Evolutionary conservation across 805 yeast species (phyloP).

Genomic region (Komagataella pseudopastoris): DNA sequence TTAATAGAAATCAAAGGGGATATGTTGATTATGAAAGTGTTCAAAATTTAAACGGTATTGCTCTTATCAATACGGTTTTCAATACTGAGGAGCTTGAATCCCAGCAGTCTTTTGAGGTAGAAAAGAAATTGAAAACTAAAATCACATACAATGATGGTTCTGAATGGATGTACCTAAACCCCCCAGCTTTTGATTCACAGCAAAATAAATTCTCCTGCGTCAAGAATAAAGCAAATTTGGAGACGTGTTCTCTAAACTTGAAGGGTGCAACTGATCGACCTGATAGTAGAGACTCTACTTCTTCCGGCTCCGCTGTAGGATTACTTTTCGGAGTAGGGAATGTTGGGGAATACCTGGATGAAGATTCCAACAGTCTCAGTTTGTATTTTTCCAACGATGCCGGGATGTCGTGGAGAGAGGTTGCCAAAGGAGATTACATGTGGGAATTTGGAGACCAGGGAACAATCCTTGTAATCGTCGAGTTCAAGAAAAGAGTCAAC

Average conservation of each 20-base stretch:
- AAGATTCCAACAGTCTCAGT: conserved; percentile 42
- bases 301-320: conserved; percentile 85
- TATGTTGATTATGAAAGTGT: conserved; percentile 83
- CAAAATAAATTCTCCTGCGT: conserved; percentile 44
- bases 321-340: conserved; percentile 87
- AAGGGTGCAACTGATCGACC: conserved; percentile 85
- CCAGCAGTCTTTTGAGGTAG: conserved; percentile 13
- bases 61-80: conserved; percentile 55
- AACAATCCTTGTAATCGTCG: conserved; percentile 63
- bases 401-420: conserved; percentile 78
- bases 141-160: conserved; percentile 90
- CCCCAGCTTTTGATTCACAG: conserved; percentile 54
- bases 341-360: conserved; percentile 51
- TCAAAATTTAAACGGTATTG: conserved; percentile 75
- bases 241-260: conserved; percentile 65
- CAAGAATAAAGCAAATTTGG: conserved; percentile 21
- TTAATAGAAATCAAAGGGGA: conserved; percentile 62
- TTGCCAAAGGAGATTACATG: conserved; percentile 59
- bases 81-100: conserved; percentile 26
- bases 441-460: conserved; percentile 99
- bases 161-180: conserved; percentile 59
- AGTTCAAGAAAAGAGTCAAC: conserved; percentile 43
- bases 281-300: conserved; percentile 74
- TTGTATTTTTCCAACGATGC: conserved; percentile 73
- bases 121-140: conserved; percentile 51